Evolutionary conservation across 2,329 filamentous ascomycete species (phyloP).

Genomic region (Phialemoniopsis sp.): DNA sequence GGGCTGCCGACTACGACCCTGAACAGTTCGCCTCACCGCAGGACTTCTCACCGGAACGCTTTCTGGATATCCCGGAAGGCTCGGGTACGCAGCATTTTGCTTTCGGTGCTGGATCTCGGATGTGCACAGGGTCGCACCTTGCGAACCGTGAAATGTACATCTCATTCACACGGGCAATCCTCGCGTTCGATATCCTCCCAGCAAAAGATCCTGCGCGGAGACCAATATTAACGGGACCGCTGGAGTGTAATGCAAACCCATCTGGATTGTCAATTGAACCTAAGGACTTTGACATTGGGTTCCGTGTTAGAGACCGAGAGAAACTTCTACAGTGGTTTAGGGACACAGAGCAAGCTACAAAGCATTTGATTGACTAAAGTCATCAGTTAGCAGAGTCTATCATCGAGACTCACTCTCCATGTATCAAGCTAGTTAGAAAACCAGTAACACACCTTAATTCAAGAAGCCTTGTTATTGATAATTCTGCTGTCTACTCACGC

Average conservation of each 20-base stretch:
- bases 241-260: constrained; percentile 13
- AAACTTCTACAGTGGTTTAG: too few species aligned
- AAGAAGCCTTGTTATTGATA: too few species aligned
- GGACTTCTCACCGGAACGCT: constrained; percentile 67
- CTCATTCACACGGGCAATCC: constrained; percentile 54
- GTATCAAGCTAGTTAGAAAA: too few species aligned
- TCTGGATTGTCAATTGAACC: constrained; percentile 10
- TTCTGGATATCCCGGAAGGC: constrained; percentile 34
- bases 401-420: too few species aligned
- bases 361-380: too few species aligned
- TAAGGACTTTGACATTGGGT: constrained; percentile 10
- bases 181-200: constrained; percentile 59
- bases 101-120: constrained; percentile 59
- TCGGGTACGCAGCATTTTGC: constrained; percentile 57
- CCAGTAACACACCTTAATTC: too few species aligned
- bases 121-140: constrained; percentile 62
- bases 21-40: constrained; percentile 61
- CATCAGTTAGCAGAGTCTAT: too few species aligned
- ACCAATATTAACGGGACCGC: constrained; percentile 30
- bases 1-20: constrained; percentile 69
- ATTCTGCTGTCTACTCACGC: too few species aligned
- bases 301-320: constrained; percentile 6
- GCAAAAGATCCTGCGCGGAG: constrained; percentile 56
- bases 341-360: constrained; percentile 7
- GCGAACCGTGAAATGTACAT: constrained; percentile 61